Conservation (phyloP, 345 rosid genomes). For the Ceriops zippeliana region DNA sequence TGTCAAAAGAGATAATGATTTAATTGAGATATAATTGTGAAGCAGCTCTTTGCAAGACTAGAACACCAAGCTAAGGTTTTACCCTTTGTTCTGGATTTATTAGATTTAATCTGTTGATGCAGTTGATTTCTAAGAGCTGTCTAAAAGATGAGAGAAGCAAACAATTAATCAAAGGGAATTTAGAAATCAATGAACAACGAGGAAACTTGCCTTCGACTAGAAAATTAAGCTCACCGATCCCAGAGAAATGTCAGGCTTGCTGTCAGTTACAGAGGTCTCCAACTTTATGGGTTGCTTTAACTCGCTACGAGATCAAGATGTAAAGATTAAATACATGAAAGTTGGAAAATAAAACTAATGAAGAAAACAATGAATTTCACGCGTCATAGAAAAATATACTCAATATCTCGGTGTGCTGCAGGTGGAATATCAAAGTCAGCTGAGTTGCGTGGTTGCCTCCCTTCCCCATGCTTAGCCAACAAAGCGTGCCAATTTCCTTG, state of each 20-base stretch:
- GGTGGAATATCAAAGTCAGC: slow-evolving; percentile 15
- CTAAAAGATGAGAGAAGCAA: slow-evolving; percentile 17
- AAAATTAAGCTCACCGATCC: slow-evolving; percentile 34
- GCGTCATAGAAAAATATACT: slow-evolving; percentile 20
- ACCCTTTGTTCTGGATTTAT: slow-evolving; percentile 44
- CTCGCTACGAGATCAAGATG: slow-evolving; percentile 22
- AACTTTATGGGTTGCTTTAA: slow-evolving; percentile 27
- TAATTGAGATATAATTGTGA: slow-evolving; percentile 8
- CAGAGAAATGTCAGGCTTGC: slow-evolving; percentile 27
- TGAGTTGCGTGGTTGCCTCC: slow-evolving; percentile 20
- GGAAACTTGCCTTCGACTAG: not conserved
- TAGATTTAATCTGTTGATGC: slow-evolving; percentile 21
- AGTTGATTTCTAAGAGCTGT: slow-evolving; percentile 28
- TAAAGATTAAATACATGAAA: not conserved
- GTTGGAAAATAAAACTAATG: not conserved
- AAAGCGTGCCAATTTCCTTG: slow-evolving; percentile 17
- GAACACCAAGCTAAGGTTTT: slow-evolving; percentile 9
- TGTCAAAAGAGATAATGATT: slow-evolving; percentile 2
- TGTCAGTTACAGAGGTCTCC: slow-evolving; percentile 20
- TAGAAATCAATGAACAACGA: not conserved
- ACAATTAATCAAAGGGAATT: not conserved
- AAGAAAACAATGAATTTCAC: not conserved
- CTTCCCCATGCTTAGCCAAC: slow-evolving; percentile 25
- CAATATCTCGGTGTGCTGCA: slow-evolving; percentile 21
- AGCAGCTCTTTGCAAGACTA: slow-evolving; percentile 2